phyloP scores from a whole-genome alignment of 1,284 basidiomycete genomes.

The Heterobasidion irregulare region DNA sequence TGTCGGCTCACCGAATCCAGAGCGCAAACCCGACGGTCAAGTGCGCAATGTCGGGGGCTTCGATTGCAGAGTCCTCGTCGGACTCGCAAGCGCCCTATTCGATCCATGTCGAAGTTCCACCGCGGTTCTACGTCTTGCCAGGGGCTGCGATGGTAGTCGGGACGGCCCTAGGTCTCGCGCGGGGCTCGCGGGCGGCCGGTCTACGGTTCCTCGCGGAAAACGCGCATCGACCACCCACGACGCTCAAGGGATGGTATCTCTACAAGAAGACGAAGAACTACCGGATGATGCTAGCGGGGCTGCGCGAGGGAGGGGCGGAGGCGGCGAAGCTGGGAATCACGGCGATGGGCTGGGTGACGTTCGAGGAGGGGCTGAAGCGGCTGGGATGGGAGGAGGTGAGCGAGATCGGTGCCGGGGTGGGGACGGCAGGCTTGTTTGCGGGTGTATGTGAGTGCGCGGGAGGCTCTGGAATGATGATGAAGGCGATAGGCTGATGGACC shows the following conservation, averaged over 20 bases:
- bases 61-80: neutral
- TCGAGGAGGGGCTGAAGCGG: conserved; percentile 53
- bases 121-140: conserved; percentile 38
- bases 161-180: conserved; percentile 56
- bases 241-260: conserved; percentile 83
- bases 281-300: conserved; percentile 63
- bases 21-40: neutral
- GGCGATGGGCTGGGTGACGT: conserved; percentile 54
- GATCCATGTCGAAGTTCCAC: conserved; percentile 29
- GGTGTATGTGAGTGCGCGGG: conserved; percentile 47
- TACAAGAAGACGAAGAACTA: conserved; percentile 93
- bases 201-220: conserved; percentile 48
- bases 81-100: conserved; percentile 9
- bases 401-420: conserved; percentile 58
- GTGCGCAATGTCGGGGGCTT: neutral
- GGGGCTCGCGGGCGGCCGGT: conserved; percentile 50
- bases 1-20: conserved; percentile 9
- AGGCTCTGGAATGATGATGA: neutral
- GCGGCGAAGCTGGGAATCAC: conserved; percentile 47
- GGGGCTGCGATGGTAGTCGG: conserved; percentile 51
- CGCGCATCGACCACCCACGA: conserved; percentile 70
- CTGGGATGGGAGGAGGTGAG: conserved; percentile 40
- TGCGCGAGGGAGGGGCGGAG: conserved; percentile 57
- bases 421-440: conserved; percentile 51
- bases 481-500: conserved; percentile 9